These are phyloP conservation scores for Auricularia sp. DNA, from an alignment of 768 basidiomycete genomes.

Conservation along the genomic window DNA sequence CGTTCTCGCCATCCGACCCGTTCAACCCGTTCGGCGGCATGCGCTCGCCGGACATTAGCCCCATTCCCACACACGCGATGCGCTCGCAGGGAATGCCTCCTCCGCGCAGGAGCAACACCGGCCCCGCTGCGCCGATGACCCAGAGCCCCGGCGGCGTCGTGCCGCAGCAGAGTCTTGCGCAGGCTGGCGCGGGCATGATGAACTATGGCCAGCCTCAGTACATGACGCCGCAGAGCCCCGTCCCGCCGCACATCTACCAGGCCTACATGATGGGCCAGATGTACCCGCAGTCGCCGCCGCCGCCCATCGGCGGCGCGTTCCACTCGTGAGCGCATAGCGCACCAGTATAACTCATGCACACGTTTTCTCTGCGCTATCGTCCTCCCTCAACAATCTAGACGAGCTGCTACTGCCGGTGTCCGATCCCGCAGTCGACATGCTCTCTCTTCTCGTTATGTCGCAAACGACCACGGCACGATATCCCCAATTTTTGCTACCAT, in stretches of 20 bases:
- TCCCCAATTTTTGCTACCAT: neutral
- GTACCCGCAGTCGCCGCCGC: conserved; percentile 56
- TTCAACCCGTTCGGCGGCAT: conserved; percentile 45
- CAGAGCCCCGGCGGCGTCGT: conserved; percentile 46
- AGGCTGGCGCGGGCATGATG: conserved; percentile 40
- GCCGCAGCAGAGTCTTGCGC: conserved; percentile 44
- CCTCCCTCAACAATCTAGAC: neutral
- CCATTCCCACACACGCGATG: conserved; percentile 1
- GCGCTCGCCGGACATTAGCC: conserved; percentile 34
- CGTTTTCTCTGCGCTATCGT: neutral
- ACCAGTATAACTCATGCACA: neutral
- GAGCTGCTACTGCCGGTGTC: neutral
- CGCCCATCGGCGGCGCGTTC: conserved; percentile 66
- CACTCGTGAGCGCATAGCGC: conserved; percentile 35
- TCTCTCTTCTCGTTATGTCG: neutral
- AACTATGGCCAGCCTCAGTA: conserved; percentile 49
- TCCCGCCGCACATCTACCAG: conserved; percentile 59
- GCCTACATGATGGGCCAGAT: conserved; percentile 70
- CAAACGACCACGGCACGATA: neutral
- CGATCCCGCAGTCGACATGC: neutral
- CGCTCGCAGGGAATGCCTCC: neutral
- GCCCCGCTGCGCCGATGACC: conserved; percentile 20
- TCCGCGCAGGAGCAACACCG: conserved; percentile 31
- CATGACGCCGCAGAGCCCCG: conserved; percentile 34
- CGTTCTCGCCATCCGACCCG: conserved; percentile 42